phyloP scores from a whole-genome alignment of 2,329 filamentous ascomycete species.

The Pseudogymnoascus sp. region DNA sequence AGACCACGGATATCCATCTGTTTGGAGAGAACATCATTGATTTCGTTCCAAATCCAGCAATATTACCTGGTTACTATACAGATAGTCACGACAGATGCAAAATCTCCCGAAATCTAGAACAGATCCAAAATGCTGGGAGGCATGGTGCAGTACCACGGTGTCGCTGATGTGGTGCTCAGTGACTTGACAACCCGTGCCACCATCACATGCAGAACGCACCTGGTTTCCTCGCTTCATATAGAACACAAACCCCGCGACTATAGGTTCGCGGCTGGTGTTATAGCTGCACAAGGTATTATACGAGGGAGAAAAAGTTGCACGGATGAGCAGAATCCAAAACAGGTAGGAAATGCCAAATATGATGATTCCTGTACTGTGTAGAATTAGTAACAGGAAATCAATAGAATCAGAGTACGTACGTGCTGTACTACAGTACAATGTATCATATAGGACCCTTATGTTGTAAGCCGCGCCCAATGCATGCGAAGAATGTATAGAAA shows the following conservation, averaged over 20 bases:
- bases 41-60: neutral
- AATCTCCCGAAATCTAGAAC: neutral
- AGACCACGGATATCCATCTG: neutral
- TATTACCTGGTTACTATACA: neutral
- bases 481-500: neutral
- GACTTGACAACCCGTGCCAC: neutral
- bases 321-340: neutral
- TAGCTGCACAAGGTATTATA: neutral
- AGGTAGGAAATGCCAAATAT: too few species aligned
- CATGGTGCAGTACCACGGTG: neutral
- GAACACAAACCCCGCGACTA: neutral
- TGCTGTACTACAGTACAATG: neutral
- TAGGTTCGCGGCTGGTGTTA: neutral
- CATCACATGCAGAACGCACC: slow-evolving; percentile 1
- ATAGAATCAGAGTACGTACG: neutral
- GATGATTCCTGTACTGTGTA: neutral
- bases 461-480: neutral
- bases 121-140: neutral
- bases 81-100: neutral
- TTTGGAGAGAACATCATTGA: neutral
- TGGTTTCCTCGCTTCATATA: neutral
- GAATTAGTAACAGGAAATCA: neutral
- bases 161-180: neutral
- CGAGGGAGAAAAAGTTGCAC: neutral
- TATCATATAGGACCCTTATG: neutral